phyloP scores from a whole-genome alignment of 108 stramenopile species.

The Pseudonitzschia pungens region DNA sequence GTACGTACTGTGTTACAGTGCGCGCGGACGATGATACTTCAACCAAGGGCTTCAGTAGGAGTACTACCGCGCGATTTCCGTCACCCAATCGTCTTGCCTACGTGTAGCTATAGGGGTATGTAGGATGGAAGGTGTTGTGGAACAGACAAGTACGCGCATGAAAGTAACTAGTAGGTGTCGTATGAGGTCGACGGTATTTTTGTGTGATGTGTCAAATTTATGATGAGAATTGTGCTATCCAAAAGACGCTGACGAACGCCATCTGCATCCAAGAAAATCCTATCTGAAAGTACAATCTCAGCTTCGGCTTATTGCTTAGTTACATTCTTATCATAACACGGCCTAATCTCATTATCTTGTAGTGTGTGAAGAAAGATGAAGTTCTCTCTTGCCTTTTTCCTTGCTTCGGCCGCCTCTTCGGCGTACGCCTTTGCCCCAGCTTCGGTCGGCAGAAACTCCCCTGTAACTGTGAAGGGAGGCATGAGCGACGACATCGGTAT shows the following conservation, averaged over 20 bases:
- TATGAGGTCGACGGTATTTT: neutral
- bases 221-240: constrained; percentile 3
- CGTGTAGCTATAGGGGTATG: neutral
- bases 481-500: constrained; percentile 50
- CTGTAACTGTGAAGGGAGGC: constrained; percentile 15
- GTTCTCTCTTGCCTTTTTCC: constrained; percentile 21
- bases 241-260: constrained; percentile 9
- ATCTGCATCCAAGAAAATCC: constrained; percentile 6
- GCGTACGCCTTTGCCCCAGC: constrained; percentile 4
- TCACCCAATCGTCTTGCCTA: constrained; percentile 1
- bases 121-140: neutral
- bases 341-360: neutral
- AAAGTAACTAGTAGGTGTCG: neutral
- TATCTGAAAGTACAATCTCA: neutral
- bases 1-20: neutral
- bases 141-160: neutral
- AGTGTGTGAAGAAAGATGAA: constrained; percentile 3
- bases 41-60: neutral
- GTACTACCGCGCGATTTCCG: constrained; percentile 3
- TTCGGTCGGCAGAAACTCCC: neutral
- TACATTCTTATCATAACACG: neutral
- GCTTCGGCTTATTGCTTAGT: neutral
- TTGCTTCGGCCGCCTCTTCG: constrained; percentile 8
- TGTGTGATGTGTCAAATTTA: constrained; percentile 5
- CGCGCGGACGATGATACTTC: constrained; percentile 5